Evolutionary conservation across 805 yeast species (phyloP), one percentile per base, ranked within the genome.

Genomic region (Sungouiella thailandica): DNA sequence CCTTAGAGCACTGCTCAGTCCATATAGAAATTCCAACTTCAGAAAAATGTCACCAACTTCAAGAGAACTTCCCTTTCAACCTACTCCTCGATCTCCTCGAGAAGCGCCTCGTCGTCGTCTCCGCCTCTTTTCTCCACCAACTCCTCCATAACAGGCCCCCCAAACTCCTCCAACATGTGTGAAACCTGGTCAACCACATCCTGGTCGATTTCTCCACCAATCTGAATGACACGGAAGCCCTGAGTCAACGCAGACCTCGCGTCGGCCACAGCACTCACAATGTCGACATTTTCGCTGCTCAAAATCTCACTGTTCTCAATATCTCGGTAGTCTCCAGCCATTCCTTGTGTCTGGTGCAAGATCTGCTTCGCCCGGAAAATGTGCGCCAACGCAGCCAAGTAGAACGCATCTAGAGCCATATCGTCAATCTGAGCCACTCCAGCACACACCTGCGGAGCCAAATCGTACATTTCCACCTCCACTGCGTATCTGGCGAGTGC

Each of bases 351-450:
- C 14, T 43, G 37, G 11, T 40, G 39, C 26, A 39, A 41, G 10
- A 49, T 23, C 37, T 46, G 47, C 35, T 62, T 64, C 15, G 65
- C 66, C 32, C 45, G 48, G 37, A 83, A 59, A 41, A 77, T 55
- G 50, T 80, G 70, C 0, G 93, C 78, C 49, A 89, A 76, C 0
- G 93, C 94, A 51, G 86, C 94, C 43, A 88, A 62, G 55, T 93
- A 93, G 52, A 74, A 83, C 25, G 81, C 72, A 50, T 93, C 97
- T 37, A 86, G 66, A 40, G 86, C 77, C 47, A 79, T 81, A 48
- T 90, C 97, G 60, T 90, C 88, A 29, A 90, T 74, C 40, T 83
- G 90, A 47, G 81, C 80, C 12, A 81, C 68, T 17, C 72, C 70
- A 12, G 71, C 61, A 9, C 87, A 69, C n/a, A 87, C 78, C n/a